phyloP scores from a whole-genome alignment of 1,284 basidiomycete species.

The Cystobasidium slooffiae region DNA sequence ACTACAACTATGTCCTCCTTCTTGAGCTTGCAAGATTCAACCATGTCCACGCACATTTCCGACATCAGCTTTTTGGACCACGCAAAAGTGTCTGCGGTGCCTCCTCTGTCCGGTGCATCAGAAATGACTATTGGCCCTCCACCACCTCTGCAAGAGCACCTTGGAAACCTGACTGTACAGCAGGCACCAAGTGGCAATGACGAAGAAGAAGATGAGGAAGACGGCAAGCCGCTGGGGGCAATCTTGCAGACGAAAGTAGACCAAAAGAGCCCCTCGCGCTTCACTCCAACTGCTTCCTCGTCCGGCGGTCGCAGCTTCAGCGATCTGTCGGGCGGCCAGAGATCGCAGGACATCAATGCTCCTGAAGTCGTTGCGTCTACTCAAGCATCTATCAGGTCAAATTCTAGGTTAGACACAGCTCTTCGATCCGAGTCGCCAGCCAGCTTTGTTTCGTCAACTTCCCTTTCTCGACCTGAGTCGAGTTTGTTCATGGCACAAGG shows the following conservation, averaged over 20 bases:
- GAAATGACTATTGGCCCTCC: not conserved
- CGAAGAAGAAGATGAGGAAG: too few species aligned
- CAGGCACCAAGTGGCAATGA: too few species aligned
- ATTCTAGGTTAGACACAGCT: not conserved
- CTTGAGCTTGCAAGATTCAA: not conserved
- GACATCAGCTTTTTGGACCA: not conserved
- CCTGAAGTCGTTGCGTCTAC: not conserved
- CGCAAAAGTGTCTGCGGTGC: not conserved
- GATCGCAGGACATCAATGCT: not conserved
- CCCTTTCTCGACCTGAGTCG: constrained; percentile 18
- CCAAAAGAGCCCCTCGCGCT: too few species aligned
- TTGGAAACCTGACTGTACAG: not conserved
- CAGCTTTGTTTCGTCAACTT: constrained; percentile 2
- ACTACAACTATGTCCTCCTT: constrained; percentile 8
- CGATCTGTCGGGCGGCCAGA: too few species aligned
- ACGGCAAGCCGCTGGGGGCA: too few species aligned
- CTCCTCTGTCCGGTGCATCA: constrained; percentile 4
- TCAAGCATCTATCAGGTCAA: too few species aligned
- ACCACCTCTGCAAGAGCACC: not conserved
- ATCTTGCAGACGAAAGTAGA: too few species aligned
- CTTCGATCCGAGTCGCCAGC: constrained; percentile 25
- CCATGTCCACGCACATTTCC: not conserved
- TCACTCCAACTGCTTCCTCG: too few species aligned
- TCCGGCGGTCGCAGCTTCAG: too few species aligned
- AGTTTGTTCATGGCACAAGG: constrained; percentile 9